phyloP scores from a whole-genome alignment of 805 yeast species.

The Pichia nanzhaoensis region DNA sequence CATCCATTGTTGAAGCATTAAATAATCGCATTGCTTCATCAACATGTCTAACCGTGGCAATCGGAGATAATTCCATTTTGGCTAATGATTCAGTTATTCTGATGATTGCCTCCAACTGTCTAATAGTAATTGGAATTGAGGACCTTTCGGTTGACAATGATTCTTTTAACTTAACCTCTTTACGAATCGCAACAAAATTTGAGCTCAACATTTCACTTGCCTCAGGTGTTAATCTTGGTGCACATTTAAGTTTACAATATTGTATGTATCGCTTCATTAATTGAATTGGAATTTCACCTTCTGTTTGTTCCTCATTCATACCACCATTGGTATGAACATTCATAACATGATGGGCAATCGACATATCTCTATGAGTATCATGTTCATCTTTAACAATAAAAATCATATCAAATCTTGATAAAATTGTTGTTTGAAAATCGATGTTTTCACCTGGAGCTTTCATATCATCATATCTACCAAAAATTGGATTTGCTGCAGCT shows the following conservation, averaged over 20 bases:
- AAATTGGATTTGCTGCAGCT: conserved; percentile 97
- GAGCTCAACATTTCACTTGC: conserved; percentile 88
- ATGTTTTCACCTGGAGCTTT: conserved; percentile 97
- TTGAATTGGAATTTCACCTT: conserved; percentile 83
- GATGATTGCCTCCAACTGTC: conserved; percentile 95
- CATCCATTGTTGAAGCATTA: conserved; percentile 97
- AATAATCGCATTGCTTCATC: conserved; percentile 92
- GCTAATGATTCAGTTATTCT: conserved; percentile 95
- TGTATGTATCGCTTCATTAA: conserved; percentile 89
- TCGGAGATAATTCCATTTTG: conserved; percentile 71
- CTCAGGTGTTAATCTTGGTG: conserved; percentile 82
- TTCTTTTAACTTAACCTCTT: conserved; percentile 75
- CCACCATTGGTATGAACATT: conserved; percentile 83
- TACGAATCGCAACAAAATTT: conserved; percentile 86
- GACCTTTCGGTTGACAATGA: conserved; percentile 79
- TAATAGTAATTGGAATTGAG: conserved; percentile 92
- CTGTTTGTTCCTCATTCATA: conserved; percentile 40
- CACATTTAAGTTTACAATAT: conserved; percentile 84
- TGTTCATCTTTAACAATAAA: conserved; percentile 96
- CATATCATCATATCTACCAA: conserved; percentile 93
- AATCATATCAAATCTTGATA: conserved; percentile 98
- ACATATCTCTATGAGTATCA: conserved; percentile 73
- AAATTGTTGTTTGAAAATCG: conserved; percentile 93
- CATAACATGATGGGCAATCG: conserved; percentile 93
- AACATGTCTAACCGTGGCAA: conserved; percentile 84